A percentile compares a stretch with the other conserved stretches of the same genome.
Conservation (phyloP, 1,284 basidiomycete species). For the Jaminaea rosea region DNA sequence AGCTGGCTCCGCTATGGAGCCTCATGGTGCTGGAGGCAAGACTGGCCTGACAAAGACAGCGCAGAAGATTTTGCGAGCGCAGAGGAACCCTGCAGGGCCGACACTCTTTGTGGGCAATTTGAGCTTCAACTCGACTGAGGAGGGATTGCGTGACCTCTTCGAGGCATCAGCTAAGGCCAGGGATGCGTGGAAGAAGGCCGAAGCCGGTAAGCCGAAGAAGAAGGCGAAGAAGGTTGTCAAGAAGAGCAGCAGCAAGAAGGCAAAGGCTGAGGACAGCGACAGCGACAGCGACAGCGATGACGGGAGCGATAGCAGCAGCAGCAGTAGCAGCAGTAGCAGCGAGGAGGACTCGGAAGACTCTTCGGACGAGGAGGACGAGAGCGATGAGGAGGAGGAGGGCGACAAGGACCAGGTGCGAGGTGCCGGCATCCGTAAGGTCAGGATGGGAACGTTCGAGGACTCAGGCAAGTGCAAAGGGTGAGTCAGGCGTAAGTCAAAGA, state of each 20-base stretch:
- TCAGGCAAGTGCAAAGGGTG: slow-evolving; percentile 88
- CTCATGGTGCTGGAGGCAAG: slow-evolving; percentile 22
- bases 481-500: slow-evolving; percentile 24
- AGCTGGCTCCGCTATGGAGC: not conserved
- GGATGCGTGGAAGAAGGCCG: slow-evolving; percentile 7
- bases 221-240: not conserved
- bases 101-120: slow-evolving; percentile 84
- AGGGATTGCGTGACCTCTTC: slow-evolving; percentile 63
- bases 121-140: slow-evolving; percentile 70
- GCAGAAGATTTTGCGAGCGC: slow-evolving; percentile 67
- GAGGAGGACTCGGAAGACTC: not conserved
- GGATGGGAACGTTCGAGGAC: slow-evolving; percentile 92
- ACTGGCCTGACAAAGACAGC: slow-evolving; percentile 62
- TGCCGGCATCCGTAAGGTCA: slow-evolving; percentile 73
- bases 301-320: slow-evolving; percentile 23
- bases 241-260: slow-evolving; percentile 5
- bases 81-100: slow-evolving; percentile 72
- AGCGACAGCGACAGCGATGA: slow-evolving; percentile 23
- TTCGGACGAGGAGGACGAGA: not conserved
- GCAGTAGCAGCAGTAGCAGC: not conserved
- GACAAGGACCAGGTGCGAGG: slow-evolving; percentile 10
- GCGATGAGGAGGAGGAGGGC: not conserved
- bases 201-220: slow-evolving; percentile 7
- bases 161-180: slow-evolving; percentile 49
- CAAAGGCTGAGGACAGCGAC: slow-evolving; percentile 1